Percentiles rank a stretch among this genome's conserved stretches.
phyloP scores from a whole-genome alignment of 768 basidiomycete genomes.

The Favolaschia claudopus region DNA sequence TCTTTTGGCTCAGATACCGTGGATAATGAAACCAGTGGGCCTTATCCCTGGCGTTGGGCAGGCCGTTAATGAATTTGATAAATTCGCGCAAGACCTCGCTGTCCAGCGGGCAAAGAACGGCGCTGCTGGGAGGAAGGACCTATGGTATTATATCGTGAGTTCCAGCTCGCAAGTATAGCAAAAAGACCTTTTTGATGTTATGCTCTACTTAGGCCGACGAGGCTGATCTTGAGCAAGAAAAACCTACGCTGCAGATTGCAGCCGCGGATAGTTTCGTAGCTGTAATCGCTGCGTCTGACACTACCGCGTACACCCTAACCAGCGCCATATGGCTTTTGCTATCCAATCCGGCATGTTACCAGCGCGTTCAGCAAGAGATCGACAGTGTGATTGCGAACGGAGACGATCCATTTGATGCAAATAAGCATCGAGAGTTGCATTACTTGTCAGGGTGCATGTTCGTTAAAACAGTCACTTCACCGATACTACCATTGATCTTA shows the following conservation, averaged over 20 bases:
- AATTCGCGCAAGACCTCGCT: slow-evolving; percentile 3
- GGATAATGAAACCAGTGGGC: slow-evolving; percentile 6
- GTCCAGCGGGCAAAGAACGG: slow-evolving; percentile 10
- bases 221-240: slow-evolving; percentile 41
- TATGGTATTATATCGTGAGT: slow-evolving; percentile 49
- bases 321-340: slow-evolving; percentile 45
- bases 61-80: slow-evolving; percentile 4
- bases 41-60: slow-evolving; percentile 9
- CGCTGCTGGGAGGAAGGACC: slow-evolving; percentile 49
- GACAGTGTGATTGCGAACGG: slow-evolving; percentile 33
- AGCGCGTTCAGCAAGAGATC: slow-evolving; percentile 42
- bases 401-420: slow-evolving; percentile 34
- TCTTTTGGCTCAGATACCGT: slow-evolving; percentile 42
- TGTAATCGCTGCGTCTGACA: slow-evolving; percentile 48
- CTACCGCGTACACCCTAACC: slow-evolving; percentile 43
- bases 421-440: slow-evolving; percentile 35
- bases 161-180: not conserved
- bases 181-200: not conserved
- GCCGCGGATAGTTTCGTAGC: slow-evolving; percentile 49
- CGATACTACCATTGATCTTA: not conserved
- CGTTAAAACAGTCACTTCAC: slow-evolving; percentile 10
- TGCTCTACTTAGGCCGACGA: slow-evolving; percentile 46
- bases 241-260: slow-evolving; percentile 42
- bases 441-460: slow-evolving; percentile 48
- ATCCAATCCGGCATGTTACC: slow-evolving; percentile 38